A percentile compares a stretch with the other conserved stretches of the same genome.
Evolutionary conservation across 1,284 basidiomycete species (phyloP).

Genomic region (Fomitopsis betulina): DNA sequence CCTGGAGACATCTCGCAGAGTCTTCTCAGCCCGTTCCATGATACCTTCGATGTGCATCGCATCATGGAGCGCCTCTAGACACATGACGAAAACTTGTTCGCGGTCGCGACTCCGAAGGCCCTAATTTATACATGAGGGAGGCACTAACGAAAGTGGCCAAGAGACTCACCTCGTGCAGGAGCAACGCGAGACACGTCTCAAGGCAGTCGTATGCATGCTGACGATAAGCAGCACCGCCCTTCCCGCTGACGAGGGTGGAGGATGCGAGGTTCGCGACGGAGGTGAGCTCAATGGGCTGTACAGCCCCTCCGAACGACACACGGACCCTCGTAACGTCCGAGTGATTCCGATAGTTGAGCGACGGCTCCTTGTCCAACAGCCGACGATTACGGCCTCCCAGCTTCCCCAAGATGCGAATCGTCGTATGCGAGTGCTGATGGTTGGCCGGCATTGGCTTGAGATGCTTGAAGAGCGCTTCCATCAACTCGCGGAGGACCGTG

Average conservation of each 20-base stretch:
- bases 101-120: constrained; percentile 71
- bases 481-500: constrained; percentile 90
- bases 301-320: constrained; percentile 71
- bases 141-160: background rate
- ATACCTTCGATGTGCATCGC: constrained; percentile 72
- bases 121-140: constrained; percentile 30
- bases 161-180: constrained; percentile 72
- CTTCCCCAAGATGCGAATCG: constrained; percentile 96
- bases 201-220: constrained; percentile 77
- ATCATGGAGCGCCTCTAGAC: constrained; percentile 79
- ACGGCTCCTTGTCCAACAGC: constrained; percentile 79
- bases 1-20: constrained; percentile 62
- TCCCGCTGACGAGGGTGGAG: constrained; percentile 48
- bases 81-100: constrained; percentile 68
- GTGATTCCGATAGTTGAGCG: constrained; percentile 68
- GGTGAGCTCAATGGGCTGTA: constrained; percentile 68
- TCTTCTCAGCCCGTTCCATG: constrained; percentile 63
- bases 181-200: constrained; percentile 67
- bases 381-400: constrained; percentile 93
- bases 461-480: constrained; percentile 90
- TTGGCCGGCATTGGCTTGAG: constrained; percentile 89
- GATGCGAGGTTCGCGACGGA: constrained; percentile 74
- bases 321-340: constrained; percentile 67
- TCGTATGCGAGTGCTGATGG: constrained; percentile 91
- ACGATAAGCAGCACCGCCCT: constrained; percentile 60